Base-by-base conservation (phyloP, 805 yeast genomes). In the Yarrowia sp. region DNA sequence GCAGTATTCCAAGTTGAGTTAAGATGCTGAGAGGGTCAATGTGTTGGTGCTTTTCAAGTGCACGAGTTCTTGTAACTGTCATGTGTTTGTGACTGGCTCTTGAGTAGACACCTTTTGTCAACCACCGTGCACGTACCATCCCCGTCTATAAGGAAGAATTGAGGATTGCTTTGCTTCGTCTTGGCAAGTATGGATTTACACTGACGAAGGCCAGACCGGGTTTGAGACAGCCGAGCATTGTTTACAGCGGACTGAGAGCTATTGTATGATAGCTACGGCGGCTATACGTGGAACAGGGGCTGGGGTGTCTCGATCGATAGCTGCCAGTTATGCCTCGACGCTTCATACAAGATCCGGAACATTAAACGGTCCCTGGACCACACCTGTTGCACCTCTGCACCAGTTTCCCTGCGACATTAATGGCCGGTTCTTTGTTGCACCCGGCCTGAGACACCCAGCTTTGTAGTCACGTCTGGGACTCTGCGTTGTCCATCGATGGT, bases 381-480 rank as follows among this genome's bases (percentile, higher is more conserved):
- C 16, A 19, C 19, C 19, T 19, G 15, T 45, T 45, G 15, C 32
- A 45, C 49, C 49, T 11, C 26, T 19, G 49, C 49, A 19, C 49
- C 26, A 10, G 32, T 9, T 26, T 22, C 49, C 14, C 36, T 48
- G 52, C 52, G 52, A 48, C 52, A 46, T 48, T 26, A 48, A 26
- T 26, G 16, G 52, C 16, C 10, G 52, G 3, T 50, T 10, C 55
- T n/a, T 50, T 50, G 55, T 50, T 22, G 16, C 19, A 5, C 2
- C 8, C 26, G 16, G 12, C n/a, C 11, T 36, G 43, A 53, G 42
- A 53, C 43, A 38, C 7, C 15, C 43, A 16, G 55, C 22, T 50
- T 50, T 32, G 40, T 15, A 32, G 14, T 8, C 55, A 35, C 56
- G 56, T 50, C 41, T 35, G 26, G 22, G 41, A 50, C 19, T 50